Conservation (phyloP, 2,329 filamentous ascomycete genomes). For the Neofusicoccum umdonicola region DNA sequence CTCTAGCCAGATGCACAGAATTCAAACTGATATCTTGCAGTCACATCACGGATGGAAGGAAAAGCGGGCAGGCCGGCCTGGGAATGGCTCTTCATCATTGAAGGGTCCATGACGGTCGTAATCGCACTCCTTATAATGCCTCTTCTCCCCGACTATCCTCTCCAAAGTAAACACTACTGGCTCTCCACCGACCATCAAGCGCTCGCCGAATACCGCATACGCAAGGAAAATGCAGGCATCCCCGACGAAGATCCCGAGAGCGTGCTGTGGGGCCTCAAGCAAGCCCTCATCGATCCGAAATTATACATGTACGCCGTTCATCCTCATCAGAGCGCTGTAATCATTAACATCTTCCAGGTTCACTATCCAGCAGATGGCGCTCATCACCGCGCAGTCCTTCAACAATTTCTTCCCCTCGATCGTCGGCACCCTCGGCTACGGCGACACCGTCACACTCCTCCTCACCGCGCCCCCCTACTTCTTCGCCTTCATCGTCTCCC, state of each 20-base stretch:
- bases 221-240: conserved; percentile 7
- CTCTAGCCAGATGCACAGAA: conserved; percentile 22
- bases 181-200: background rate
- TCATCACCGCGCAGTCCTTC: conserved; percentile 24
- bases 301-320: background rate
- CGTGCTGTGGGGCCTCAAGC: background rate
- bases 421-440: conserved; percentile 38
- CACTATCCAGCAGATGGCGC: conserved; percentile 17
- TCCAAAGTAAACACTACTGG: background rate
- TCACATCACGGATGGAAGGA: conserved; percentile 15
- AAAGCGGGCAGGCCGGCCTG: conserved; percentile 14
- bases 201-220: conserved; percentile 3
- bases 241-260: background rate
- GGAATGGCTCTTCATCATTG: conserved; percentile 34
- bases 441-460: conserved; percentile 33
- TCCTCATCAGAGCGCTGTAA: too few species aligned
- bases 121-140: conserved; percentile 34
- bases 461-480: conserved; percentile 24
- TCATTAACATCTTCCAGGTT: background rate
- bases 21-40: background rate
- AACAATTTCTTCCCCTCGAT: conserved; percentile 36
- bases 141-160: conserved; percentile 34
- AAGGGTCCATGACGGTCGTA: conserved; percentile 36
- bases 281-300: background rate
- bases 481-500: conserved; percentile 23